Evolutionary conservation across 2,329 filamentous ascomycete species (phyloP), one percentile per base, ranked within the genome.

Genomic region (Chaetomium sp.): DNA sequence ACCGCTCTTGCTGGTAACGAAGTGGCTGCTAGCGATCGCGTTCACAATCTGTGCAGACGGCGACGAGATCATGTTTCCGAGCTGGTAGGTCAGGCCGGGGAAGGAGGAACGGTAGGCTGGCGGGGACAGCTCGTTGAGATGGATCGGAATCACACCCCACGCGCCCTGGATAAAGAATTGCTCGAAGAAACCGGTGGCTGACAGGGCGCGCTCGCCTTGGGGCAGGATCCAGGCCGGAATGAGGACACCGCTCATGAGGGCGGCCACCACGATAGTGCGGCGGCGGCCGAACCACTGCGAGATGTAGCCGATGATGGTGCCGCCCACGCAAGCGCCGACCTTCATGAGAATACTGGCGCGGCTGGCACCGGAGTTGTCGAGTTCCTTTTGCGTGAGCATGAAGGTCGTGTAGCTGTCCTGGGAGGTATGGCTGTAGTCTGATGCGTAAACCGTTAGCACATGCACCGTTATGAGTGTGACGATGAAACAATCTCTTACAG

Each of bases 381-480:
- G 76, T 60, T 84, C 82, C 71, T 91, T 91, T 63, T 89, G 79
- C 4, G 78, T 79, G 41, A 86, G 76, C 85, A 91, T 87, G 68
- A 91, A 90, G 3, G 88, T 91, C 0, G 88, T 90, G 73, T 91
- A 91, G 49, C 81, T 86, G 72, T 92, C 88, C 69, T 92, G 88
- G 32, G 83, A 86, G 1, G 87, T 89, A 74, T 92, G 88, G 50
- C 85, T 87, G 73, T 88, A 90, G 69, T 62, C 65, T 67, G 19
- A 74, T 84, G 84, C 68, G 3, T 38, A 4, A 6, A 9, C 12
- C 37, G 35, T 56, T 37, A 61, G 52, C 46, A 10, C 40, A 10
- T 14, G 5, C 9, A 2, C 45, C n/a, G 34, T 14, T 14, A 27
- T 5, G 10, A 34, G 11, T 3, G 33, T n/a, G 32, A 33, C 14